Conservation (phyloP, 257 asterid species). For the Apocynum venetum region DNA sequence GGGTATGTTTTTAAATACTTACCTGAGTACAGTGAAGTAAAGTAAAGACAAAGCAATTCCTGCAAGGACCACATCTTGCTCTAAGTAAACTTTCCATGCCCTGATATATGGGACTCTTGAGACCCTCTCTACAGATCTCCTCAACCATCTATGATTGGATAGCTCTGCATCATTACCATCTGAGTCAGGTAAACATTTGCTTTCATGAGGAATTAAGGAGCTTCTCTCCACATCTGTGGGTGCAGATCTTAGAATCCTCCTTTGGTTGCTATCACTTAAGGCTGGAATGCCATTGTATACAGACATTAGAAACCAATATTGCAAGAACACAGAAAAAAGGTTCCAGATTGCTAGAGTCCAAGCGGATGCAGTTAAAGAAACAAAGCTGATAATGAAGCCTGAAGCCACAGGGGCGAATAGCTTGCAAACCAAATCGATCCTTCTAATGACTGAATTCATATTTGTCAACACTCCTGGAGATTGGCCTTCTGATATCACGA, state of each 20-base stretch:
- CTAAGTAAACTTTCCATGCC: slow-evolving; percentile 72
- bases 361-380: slow-evolving; percentile 76
- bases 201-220: slow-evolving; percentile 27
- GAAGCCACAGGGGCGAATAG: slow-evolving; percentile 69
- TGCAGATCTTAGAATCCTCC: slow-evolving; percentile 31
- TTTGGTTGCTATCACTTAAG: slow-evolving; percentile 42
- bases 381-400: slow-evolving; percentile 82
- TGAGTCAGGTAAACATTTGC: slow-evolving; percentile 13
- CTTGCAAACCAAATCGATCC: slow-evolving; percentile 77
- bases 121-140: slow-evolving; percentile 25
- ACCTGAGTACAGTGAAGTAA: slow-evolving; percentile 82
- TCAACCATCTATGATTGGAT: slow-evolving; percentile 23
- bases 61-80: slow-evolving; percentile 70
- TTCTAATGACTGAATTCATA: slow-evolving; percentile 79
- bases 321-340: slow-evolving; percentile 57
- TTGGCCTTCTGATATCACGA: slow-evolving; percentile 81
- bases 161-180: slow-evolving; percentile 20
- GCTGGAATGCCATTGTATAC: slow-evolving; percentile 72
- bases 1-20: neutral
- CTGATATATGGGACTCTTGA: slow-evolving; percentile 41
- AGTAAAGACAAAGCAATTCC: slow-evolving; percentile 81
- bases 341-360: slow-evolving; percentile 67
- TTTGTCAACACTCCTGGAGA: slow-evolving; percentile 46
- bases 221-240: slow-evolving; percentile 23
- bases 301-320: slow-evolving; percentile 69